Evolutionary conservation across 129 eudicot genomes (phyloP).

Genomic region (Artemisia annua): DNA sequence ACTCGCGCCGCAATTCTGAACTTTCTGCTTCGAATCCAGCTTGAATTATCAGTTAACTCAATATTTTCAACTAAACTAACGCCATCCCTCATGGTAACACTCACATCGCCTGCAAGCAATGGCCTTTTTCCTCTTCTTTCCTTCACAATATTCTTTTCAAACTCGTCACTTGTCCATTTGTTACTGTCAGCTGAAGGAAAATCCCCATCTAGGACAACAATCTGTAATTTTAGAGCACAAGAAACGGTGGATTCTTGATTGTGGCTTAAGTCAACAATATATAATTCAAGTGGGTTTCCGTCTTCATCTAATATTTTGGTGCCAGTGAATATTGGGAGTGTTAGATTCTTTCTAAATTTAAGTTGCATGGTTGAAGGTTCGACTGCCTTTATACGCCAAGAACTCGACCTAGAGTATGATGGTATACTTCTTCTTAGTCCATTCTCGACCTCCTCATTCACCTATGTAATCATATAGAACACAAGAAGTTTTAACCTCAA

Average conservation of each 20-base stretch:
- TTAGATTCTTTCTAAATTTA: conserved; percentile 35
- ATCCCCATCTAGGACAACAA: conserved; percentile 77
- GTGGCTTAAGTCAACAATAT: conserved; percentile 29
- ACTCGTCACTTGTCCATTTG: conserved; percentile 57
- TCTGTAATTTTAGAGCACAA: conserved; percentile 50
- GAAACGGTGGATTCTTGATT: conserved; percentile 31
- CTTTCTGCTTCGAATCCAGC: conserved; percentile 80
- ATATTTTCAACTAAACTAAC: conserved; percentile 46
- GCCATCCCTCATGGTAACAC: conserved; percentile 55
- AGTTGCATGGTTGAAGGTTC: conserved; percentile 51
- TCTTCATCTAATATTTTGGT: conserved; percentile 48
- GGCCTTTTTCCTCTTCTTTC: conserved; percentile 76
- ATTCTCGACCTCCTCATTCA: conserved; percentile 65
- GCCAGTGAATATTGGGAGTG: conserved; percentile 60
- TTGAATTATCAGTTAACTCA: conserved; percentile 81
- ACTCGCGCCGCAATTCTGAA: conserved; percentile 73
- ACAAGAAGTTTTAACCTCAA: not conserved
- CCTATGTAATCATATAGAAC: conserved; percentile 34
- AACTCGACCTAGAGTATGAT: conserved; percentile 35
- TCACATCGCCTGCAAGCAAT: conserved; percentile 59
- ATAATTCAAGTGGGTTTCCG: conserved; percentile 46
- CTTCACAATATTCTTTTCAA: conserved; percentile 50
- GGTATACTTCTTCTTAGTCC: conserved; percentile 38
- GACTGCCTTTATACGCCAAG: conserved; percentile 47
- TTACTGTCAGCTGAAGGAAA: conserved; percentile 38